A percentile compares a stretch with the other conserved stretches of the same genome.
Conservation (phyloP, 345 rosid species). For the Ricinus communis region DNA sequence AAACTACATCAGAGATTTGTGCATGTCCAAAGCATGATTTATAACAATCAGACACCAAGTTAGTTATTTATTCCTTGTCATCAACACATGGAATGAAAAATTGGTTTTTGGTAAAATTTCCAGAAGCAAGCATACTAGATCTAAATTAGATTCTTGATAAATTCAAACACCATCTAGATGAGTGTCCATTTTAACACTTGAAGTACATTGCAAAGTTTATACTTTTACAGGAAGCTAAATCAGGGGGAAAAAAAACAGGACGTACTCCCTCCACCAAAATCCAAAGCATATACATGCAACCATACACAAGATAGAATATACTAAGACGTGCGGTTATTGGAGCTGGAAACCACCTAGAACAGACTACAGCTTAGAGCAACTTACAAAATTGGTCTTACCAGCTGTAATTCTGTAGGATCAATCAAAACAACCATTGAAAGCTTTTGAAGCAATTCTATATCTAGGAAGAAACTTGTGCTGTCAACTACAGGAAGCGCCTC, state of each 20-base stretch:
- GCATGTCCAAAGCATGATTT: not conserved
- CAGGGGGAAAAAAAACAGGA: not conserved
- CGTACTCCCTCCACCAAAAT: not conserved
- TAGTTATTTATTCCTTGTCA: not conserved
- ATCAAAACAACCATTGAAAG: conserved; percentile 39
- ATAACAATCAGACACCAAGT: not conserved
- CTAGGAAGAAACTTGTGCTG: conserved; percentile 62
- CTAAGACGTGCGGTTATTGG: not conserved
- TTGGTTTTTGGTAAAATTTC: no score
- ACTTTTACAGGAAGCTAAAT: no score
- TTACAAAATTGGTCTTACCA: conserved; percentile 39
- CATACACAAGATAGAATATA: not conserved
- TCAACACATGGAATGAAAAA: not conserved
- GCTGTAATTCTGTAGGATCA: conserved; percentile 33
- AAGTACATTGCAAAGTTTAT: no score
- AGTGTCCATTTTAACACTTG: no score
- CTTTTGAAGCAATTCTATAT: conserved; percentile 63
- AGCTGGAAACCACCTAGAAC: not conserved
- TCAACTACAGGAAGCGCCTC: conserved; percentile 53
- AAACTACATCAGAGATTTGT: not conserved
- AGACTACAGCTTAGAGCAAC: not conserved
- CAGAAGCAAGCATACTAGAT: no score
- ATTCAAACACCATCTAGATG: no score
- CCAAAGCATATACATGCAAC: no score
- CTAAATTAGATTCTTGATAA: no score